Evolutionary conservation across 108 stramenopile species (phyloP).

Genomic region (Nannochloropsis gaditana): DNA sequence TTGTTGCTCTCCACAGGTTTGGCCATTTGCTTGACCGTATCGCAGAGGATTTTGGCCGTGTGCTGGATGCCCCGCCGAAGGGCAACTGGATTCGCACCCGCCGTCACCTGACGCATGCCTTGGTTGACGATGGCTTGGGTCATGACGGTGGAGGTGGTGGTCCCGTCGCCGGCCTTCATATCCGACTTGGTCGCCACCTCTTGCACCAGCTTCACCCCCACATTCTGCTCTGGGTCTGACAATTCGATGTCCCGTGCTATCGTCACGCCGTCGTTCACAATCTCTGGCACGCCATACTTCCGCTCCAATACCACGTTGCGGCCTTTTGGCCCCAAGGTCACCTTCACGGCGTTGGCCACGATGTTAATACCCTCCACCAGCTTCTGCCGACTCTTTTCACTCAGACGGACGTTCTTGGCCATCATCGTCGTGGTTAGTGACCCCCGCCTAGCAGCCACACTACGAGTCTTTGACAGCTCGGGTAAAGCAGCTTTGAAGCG

Average conservation of each 20-base stretch:
- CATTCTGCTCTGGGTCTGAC: constrained; percentile 79
- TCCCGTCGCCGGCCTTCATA: constrained; percentile 91
- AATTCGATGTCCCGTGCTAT: constrained; percentile 77
- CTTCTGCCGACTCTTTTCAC: constrained; percentile 75
- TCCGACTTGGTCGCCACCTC: constrained; percentile 92
- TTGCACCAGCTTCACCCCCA: constrained; percentile 81
- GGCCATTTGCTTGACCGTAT: constrained; percentile 69
- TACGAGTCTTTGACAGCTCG: not conserved
- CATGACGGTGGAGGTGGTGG: constrained; percentile 91
- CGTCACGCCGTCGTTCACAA: constrained; percentile 94
- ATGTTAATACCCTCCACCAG: constrained; percentile 85
- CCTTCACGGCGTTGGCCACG: constrained; percentile 92
- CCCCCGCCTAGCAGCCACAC: not conserved
- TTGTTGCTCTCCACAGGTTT: constrained; percentile 70
- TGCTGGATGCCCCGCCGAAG: constrained; percentile 78
- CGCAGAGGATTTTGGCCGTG: constrained; percentile 66
- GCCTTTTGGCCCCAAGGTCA: constrained; percentile 93
- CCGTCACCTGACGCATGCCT: constrained; percentile 81
- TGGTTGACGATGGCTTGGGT: constrained; percentile 92
- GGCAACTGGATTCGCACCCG: constrained; percentile 87
- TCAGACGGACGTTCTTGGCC: constrained; percentile 63
- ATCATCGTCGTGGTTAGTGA: not conserved
- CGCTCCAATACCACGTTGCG: constrained; percentile 92
- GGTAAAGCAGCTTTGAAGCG: not conserved
- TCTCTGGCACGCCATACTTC: constrained; percentile 89